Conservation (phyloP, 352 stramenopile genomes). For the Pythium guiyangense region DNA sequence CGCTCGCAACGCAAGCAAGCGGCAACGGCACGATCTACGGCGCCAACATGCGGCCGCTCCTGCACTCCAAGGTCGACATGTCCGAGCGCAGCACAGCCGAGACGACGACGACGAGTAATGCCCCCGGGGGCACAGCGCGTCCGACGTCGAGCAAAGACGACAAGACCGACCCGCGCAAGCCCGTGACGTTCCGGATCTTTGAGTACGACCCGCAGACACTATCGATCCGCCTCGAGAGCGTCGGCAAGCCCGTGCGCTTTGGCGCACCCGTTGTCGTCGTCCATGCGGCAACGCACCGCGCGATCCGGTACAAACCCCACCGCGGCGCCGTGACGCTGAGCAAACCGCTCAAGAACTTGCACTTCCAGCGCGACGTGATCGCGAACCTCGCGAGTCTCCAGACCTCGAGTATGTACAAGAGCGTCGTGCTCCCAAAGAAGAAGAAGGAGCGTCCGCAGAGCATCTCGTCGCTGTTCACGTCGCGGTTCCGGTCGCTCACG, state of each 20-base stretch:
- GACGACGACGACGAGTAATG: constrained; percentile 1
- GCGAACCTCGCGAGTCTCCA: constrained; percentile 46
- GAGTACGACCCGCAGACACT: constrained; percentile 50
- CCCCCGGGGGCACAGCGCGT: not conserved
- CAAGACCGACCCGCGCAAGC: constrained; percentile 17
- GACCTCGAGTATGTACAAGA: constrained; percentile 24
- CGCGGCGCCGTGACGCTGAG: constrained; percentile 60
- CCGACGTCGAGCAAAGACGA: not conserved
- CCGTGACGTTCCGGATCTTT: constrained; percentile 68
- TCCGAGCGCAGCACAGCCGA: constrained; percentile 8
- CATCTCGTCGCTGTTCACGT: constrained; percentile 10
- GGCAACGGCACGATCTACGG: constrained; percentile 13
- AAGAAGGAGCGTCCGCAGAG: constrained; percentile 8
- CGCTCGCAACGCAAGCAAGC: constrained; percentile 7
- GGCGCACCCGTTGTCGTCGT: constrained; percentile 49
- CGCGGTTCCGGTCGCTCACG: constrained; percentile 10
- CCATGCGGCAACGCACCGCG: constrained; percentile 54
- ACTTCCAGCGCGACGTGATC: constrained; percentile 54
- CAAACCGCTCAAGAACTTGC: constrained; percentile 60
- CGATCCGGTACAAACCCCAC: constrained; percentile 57
- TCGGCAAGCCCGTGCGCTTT: constrained; percentile 59
- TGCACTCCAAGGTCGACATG: constrained; percentile 10
- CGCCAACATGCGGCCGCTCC: constrained; percentile 3
- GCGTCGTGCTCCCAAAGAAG: constrained; percentile 5
- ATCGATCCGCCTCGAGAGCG: constrained; percentile 38